These are phyloP conservation scores for Cordyceps fumosorosea DNA, from an alignment of 2,329 filamentous ascomycete species.

Conservation along the genomic window DNA sequence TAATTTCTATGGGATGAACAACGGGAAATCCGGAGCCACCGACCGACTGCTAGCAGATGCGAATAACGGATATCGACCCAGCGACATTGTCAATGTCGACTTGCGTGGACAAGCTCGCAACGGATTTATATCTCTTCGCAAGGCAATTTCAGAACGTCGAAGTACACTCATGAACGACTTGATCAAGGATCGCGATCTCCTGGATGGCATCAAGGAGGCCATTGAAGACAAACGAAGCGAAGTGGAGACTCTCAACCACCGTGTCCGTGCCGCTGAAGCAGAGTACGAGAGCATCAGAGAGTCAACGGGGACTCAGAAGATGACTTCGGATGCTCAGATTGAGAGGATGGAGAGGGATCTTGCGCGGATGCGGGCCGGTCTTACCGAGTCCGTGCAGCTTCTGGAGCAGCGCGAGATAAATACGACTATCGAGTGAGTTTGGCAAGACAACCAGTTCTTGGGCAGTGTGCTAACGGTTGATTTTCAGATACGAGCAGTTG, in stretches of 20 bases:
- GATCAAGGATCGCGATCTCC: conserved; percentile 87
- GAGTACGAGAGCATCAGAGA: conserved; percentile 94
- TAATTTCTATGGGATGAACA: conserved; percentile 39
- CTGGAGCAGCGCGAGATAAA: conserved; percentile 96
- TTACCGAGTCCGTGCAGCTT: conserved; percentile 80
- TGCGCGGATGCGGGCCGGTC: conserved; percentile 78
- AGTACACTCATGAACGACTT: conserved; percentile 79
- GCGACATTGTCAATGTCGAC: conserved; percentile 83
- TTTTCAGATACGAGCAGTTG: conserved; percentile 77
- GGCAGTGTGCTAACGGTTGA: not conserved
- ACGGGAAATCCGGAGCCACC: conserved; percentile 33
- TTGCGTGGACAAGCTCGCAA: conserved; percentile 76
- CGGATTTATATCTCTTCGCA: conserved; percentile 70
- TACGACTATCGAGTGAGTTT: conserved; percentile 80
- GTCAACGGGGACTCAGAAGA: conserved; percentile 75
- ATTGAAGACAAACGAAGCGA: conserved; percentile 94
- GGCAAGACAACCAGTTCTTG: not conserved
- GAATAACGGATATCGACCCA: conserved; percentile 80
- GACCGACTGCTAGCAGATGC: conserved; percentile 79
- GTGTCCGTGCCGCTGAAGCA: conserved; percentile 79
- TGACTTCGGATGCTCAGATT: conserved; percentile 85
- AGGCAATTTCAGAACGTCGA: conserved; percentile 86
- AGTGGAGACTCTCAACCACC: conserved; percentile 84
- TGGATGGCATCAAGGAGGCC: conserved; percentile 92
- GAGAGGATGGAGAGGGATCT: conserved; percentile 99